phyloP scores from a whole-genome alignment of 1,284 basidiomycete genomes.

The Baeospora myosura region DNA sequence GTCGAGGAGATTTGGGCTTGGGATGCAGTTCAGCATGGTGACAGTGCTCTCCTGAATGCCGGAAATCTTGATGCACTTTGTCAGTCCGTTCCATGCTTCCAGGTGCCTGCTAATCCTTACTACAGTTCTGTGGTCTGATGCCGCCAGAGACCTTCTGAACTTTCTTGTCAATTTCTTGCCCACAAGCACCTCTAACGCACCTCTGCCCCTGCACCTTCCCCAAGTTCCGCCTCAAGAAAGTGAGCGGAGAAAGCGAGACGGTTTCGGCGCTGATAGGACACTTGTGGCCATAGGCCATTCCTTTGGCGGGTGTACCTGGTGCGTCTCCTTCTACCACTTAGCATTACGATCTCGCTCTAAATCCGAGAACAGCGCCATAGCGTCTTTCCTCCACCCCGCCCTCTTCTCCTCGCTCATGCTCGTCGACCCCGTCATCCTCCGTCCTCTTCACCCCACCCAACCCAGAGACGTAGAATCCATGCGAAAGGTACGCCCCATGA shows the following conservation, averaged over 20 bases:
- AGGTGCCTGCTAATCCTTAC: constrained; percentile 1
- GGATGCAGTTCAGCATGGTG: constrained; percentile 75
- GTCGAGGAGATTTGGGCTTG: constrained; percentile 77
- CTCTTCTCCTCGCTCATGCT: constrained; percentile 72
- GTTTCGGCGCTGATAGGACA: constrained; percentile 40
- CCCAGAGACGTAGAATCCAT: constrained; percentile 23
- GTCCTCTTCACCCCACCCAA: constrained; percentile 17
- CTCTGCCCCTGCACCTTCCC: constrained; percentile 44
- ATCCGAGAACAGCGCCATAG: constrained; percentile 38
- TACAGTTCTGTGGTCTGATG: constrained; percentile 64
- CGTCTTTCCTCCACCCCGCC: constrained; percentile 53
- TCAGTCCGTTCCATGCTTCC: constrained; percentile 22
- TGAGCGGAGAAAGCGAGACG: constrained; percentile 30
- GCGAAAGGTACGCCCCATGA: too few relatives aligned
- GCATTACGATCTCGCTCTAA: constrained; percentile 3
- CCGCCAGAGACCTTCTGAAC: constrained; percentile 66
- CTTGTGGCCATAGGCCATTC: constrained; percentile 76
- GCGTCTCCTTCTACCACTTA: constrained; percentile 21
- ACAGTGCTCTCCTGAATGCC: constrained; percentile 61
- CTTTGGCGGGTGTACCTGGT: constrained; percentile 71
- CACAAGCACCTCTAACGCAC: constrained; percentile 18
- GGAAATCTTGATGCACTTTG: constrained; percentile 46
- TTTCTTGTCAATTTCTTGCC: constrained; percentile 61
- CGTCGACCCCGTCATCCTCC: constrained; percentile 71
- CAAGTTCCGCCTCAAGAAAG: constrained; percentile 37